Conservation (phyloP, 192 early-diverging fungal genomes). For the Coemansia sp. region DNA sequence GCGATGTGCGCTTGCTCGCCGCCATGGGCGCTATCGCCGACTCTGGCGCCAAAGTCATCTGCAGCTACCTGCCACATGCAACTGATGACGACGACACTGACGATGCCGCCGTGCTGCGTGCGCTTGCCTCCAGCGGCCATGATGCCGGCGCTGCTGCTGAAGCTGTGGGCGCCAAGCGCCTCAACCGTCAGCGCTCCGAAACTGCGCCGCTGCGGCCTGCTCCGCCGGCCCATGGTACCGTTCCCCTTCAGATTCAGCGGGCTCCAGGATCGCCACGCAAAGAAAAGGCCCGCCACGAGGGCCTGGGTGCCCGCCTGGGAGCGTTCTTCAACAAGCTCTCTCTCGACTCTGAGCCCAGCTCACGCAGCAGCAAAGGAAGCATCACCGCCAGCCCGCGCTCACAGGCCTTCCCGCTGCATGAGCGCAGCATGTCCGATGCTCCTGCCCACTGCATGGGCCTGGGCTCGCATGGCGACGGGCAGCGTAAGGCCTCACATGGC, state of each 20-base stretch:
- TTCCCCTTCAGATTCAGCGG: slow-evolving; percentile 22
- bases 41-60: slow-evolving; percentile 28
- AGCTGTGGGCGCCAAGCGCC: slow-evolving; percentile 18
- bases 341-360: slow-evolving; percentile 46
- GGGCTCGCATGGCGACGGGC: slow-evolving; percentile 6
- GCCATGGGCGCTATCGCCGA: slow-evolving; percentile 50
- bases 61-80: slow-evolving; percentile 44
- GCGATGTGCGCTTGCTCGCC: slow-evolving; percentile 48
- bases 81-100: slow-evolving; percentile 20
- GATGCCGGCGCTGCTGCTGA: slow-evolving; percentile 12
- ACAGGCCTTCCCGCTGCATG: slow-evolving; percentile 20
- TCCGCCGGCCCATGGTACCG: slow-evolving; percentile 1
- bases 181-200: slow-evolving; percentile 49
- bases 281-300: slow-evolving; percentile 34
- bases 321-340: slow-evolving; percentile 53
- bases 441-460: slow-evolving; percentile 10
- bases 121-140: slow-evolving; percentile 13
- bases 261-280: slow-evolving; percentile 30
- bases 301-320: slow-evolving; percentile 45
- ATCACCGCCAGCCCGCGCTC: slow-evolving; percentile 10
- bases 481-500: slow-evolving; percentile 50
- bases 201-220: slow-evolving; percentile 43
- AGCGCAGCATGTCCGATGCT: slow-evolving; percentile 47
- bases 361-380: slow-evolving; percentile 13
- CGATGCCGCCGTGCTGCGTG: slow-evolving; percentile 24